These are phyloP conservation scores for Coemansia sp. DNA, from an alignment of 371 early-diverging fungal genomes.

Conservation along the genomic window DNA sequence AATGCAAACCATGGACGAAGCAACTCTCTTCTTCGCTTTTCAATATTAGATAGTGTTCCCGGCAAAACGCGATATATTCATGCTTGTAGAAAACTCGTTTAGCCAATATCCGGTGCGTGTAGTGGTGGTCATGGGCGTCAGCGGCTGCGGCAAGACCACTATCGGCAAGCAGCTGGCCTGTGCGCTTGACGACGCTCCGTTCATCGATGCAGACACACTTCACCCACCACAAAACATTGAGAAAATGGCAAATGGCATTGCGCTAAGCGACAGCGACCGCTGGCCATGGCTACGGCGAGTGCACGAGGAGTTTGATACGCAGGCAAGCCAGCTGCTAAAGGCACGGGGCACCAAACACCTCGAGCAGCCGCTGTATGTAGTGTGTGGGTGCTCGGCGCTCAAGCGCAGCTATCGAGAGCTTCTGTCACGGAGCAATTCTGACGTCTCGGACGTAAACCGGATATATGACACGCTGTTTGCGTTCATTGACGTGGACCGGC, in stretches of 20 bases:
- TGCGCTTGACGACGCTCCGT: slow-evolving; percentile 50
- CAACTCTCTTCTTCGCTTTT: no score
- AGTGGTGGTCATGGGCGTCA: slow-evolving; percentile 64
- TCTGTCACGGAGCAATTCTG: slow-evolving; percentile 49
- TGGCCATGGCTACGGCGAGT: slow-evolving; percentile 61
- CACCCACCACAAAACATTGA: slow-evolving; percentile 59
- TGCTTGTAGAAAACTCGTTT: slow-evolving; percentile 25
- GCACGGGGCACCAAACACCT: not conserved
- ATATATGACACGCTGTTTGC: slow-evolving; percentile 57
- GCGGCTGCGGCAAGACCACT: slow-evolving; percentile 66
- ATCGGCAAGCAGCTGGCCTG: slow-evolving; percentile 56
- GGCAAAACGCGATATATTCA: not conserved
- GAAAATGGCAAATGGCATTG: slow-evolving; percentile 62
- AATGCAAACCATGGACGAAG: no score
- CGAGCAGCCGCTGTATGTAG: slow-evolving; percentile 39
- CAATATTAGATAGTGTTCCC: no score
- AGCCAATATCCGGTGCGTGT: slow-evolving; percentile 31
- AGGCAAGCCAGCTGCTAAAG: slow-evolving; percentile 12
- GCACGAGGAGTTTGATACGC: slow-evolving; percentile 20
- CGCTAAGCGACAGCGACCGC: slow-evolving; percentile 67
- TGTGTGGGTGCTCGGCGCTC: slow-evolving; percentile 67
- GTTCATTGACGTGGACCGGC: slow-evolving; percentile 57
- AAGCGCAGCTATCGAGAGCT: slow-evolving; percentile 64
- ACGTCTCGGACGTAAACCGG: slow-evolving; percentile 7
- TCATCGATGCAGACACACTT: slow-evolving; percentile 64